A percentile compares a stretch with the other conserved stretches of the same genome.
Evolutionary conservation across 2,329 filamentous ascomycete species (phyloP).

Genomic region (Cylindrodendrum hubeiense): DNA sequence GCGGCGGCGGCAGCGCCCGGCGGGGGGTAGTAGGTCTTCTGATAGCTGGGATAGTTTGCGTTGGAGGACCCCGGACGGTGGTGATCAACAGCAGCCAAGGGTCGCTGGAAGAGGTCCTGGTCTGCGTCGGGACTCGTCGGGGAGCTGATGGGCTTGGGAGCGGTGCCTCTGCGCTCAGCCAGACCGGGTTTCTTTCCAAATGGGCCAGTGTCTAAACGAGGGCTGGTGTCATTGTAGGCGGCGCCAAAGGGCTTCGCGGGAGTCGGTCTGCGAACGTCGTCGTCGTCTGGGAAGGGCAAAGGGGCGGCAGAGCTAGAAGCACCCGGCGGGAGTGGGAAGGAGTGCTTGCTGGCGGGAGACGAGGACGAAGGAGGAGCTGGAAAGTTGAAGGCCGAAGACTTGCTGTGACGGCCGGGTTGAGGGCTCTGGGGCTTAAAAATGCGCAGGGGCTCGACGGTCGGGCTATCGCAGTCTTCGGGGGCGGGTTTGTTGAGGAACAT

Average conservation of each 20-base stretch:
- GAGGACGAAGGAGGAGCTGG: constrained; percentile 60
- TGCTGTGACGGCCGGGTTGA: constrained; percentile 56
- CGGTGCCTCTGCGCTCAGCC: constrained; percentile 85
- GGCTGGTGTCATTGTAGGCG: constrained; percentile 62
- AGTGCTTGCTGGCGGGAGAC: constrained; percentile 62
- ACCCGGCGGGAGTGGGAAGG: constrained; percentile 74
- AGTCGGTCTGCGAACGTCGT: constrained; percentile 63
- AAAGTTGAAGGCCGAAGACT: constrained; percentile 59
- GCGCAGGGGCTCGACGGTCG: constrained; percentile 84
- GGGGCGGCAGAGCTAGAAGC: constrained; percentile 77
- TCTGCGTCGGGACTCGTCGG: constrained; percentile 83
- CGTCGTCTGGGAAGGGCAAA: constrained; percentile 81
- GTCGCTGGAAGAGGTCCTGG: constrained; percentile 83
- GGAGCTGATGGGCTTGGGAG: constrained; percentile 84
- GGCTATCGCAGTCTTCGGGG: constrained; percentile 72
- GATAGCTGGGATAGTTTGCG: constrained; percentile 62
- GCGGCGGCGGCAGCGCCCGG: constrained; percentile 56
- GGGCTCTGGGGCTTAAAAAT: constrained; percentile 85
- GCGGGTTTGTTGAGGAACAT: constrained; percentile 79
- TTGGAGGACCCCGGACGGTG: constrained; percentile 55
- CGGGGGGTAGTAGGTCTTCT: constrained; percentile 72
- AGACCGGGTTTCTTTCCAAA: constrained; percentile 73
- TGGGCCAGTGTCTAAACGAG: constrained; percentile 68
- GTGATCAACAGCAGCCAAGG: constrained; percentile 55
- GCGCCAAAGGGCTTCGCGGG: constrained; percentile 60